Conservation (phyloP, 208 protist genomes). For the Leishmania lainsoni region DNA sequence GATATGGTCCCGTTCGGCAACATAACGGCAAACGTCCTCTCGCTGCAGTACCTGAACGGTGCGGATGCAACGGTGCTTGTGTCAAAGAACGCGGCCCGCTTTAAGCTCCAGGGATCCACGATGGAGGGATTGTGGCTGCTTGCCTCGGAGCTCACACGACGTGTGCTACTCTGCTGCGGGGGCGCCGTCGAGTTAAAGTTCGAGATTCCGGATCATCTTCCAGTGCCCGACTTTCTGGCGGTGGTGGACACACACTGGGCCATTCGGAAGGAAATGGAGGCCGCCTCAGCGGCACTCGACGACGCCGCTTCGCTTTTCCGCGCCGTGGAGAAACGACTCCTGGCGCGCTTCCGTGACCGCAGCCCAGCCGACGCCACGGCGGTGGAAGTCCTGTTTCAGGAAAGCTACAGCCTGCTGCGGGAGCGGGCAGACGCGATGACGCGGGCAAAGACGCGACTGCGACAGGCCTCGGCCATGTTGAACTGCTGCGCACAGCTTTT, state of each 20-base stretch:
- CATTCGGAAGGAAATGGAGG: slow-evolving; percentile 58
- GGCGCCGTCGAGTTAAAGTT: slow-evolving; percentile 32
- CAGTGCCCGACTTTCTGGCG: slow-evolving; percentile 71
- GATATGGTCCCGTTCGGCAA: slow-evolving; percentile 62
- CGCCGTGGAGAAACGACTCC: slow-evolving; percentile 91
- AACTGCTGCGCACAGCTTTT: slow-evolving; percentile 82
- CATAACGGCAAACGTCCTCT: slow-evolving; percentile 72
- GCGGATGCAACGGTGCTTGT: slow-evolving; percentile 91
- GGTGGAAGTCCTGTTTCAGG: slow-evolving; percentile 85
- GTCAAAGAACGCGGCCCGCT: slow-evolving; percentile 91
- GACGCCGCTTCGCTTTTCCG: slow-evolving; percentile 73
- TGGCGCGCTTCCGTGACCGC: slow-evolving; percentile 89
- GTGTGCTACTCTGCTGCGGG: slow-evolving; percentile 56
- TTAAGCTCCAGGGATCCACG: slow-evolving; percentile 79
- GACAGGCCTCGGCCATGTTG: slow-evolving; percentile 64
- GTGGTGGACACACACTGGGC: slow-evolving; percentile 85
- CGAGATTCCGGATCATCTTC: slow-evolving; percentile 73
- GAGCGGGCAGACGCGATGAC: slow-evolving; percentile 48
- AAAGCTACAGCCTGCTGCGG: slow-evolving; percentile 74
- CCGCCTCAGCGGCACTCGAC: slow-evolving; percentile 46
- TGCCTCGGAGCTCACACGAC: slow-evolving; percentile 64
- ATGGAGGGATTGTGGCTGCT: slow-evolving; percentile 91
- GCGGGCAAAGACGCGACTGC: slow-evolving; percentile 36
- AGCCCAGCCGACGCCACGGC: slow-evolving; percentile 74
- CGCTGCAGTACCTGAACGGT: slow-evolving; percentile 85